Evolutionary conservation across 2,329 filamentous ascomycete species (phyloP).

Genomic region (Phaeoacremonium minimum): DNA sequence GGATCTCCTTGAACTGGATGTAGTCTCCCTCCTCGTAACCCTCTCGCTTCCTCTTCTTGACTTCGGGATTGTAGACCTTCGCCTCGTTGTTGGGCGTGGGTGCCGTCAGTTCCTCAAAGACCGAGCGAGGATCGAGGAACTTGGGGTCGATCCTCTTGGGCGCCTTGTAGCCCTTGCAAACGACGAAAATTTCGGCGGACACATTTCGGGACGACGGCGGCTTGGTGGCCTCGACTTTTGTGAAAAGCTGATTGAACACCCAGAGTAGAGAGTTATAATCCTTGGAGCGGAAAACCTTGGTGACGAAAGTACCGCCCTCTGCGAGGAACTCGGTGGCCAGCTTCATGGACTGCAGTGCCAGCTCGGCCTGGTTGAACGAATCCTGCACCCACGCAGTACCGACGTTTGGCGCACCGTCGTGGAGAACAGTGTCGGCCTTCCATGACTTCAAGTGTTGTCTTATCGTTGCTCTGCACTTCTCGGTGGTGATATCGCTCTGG

Average conservation of each 20-base stretch:
- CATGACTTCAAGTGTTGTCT: conserved; percentile 87
- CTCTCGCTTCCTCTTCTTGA: conserved; percentile 95
- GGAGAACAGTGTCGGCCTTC: conserved; percentile 93
- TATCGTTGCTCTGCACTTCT: conserved; percentile 90
- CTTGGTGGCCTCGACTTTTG: conserved; percentile 94
- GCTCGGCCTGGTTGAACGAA: conserved; percentile 94
- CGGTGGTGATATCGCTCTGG: conserved; percentile 96
- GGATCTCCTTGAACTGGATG: conserved; percentile 83
- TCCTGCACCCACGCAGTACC: conserved; percentile 98
- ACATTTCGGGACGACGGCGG: conserved; percentile 94
- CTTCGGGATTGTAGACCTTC: conserved; percentile 94
- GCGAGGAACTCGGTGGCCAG: conserved; percentile 89
- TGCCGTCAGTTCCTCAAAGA: conserved; percentile 88
- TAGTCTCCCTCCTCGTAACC: conserved; percentile 97
- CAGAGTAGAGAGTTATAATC: conserved; percentile 94
- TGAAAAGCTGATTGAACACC: conserved; percentile 97
- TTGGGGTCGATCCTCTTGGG: conserved; percentile 90
- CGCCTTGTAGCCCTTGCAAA: conserved; percentile 91
- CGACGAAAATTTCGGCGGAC: conserved; percentile 97
- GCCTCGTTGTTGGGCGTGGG: conserved; percentile 92
- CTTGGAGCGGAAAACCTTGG: conserved; percentile 95
- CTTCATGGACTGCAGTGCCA: conserved; percentile 86
- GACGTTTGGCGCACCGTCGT: conserved; percentile 96
- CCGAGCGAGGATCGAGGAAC: conserved; percentile 82
- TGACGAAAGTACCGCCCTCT: conserved; percentile 89